Evolutionary conservation across 768 basidiomycete species (phyloP).

Genomic region (Phylloporus scabripes): DNA sequence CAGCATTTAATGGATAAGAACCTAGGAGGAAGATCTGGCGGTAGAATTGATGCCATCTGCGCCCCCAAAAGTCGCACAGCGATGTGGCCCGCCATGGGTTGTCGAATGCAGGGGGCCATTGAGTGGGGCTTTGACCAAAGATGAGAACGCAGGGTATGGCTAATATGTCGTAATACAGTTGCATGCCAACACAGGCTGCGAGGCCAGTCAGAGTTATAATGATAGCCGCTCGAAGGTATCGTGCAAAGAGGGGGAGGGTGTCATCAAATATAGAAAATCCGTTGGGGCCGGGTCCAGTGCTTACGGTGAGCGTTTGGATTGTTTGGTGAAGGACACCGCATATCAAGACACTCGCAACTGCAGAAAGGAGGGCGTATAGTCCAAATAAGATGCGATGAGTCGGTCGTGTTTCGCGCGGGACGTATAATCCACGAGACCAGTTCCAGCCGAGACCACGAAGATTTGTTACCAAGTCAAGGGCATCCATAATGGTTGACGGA

Average conservation of each 20-base stretch:
- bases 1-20: too few relatives aligned
- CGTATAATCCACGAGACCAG: constrained; percentile 39
- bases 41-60: too few relatives aligned
- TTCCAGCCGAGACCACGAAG: constrained; percentile 61
- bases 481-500: constrained; percentile 28
- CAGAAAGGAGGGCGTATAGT: constrained; percentile 29
- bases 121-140: background rate
- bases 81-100: too few relatives aligned
- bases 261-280: constrained; percentile 30
- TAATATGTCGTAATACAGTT: constrained; percentile 13
- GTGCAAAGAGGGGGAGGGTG: constrained; percentile 23
- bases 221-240: constrained; percentile 36
- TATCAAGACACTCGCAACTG: constrained; percentile 32
- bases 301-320: constrained; percentile 43
- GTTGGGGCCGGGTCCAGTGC: constrained; percentile 14
- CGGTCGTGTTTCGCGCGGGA: constrained; percentile 37
- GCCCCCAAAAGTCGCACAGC: too few relatives aligned
- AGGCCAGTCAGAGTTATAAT: constrained; percentile 40
- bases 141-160: background rate
- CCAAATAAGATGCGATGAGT: constrained; percentile 35
- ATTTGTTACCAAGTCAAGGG: constrained; percentile 45
- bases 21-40: too few relatives aligned
- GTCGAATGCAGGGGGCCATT: too few relatives aligned
- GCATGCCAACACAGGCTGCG: constrained; percentile 43
- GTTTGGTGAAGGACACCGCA: constrained; percentile 44